Evolutionary conservation across 2,329 filamentous ascomycete genomes (phyloP), one percentile per base, ranked within the genome.

Genomic region (Sphaerostilbella broomeana): DNA sequence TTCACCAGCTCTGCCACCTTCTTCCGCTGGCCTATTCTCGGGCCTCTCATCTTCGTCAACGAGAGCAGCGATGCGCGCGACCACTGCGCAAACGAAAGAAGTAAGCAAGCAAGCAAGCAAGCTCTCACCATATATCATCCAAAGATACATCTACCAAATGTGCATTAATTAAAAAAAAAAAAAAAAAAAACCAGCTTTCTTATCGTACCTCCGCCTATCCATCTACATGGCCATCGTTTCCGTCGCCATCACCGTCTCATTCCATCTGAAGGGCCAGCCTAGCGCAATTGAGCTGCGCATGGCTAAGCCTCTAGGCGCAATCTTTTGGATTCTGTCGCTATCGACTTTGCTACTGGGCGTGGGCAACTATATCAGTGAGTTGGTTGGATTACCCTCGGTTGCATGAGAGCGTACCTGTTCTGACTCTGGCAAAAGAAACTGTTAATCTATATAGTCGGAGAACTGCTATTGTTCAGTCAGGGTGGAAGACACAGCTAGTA

Each of bases 221-320:
- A 77, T 95, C 51, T 95, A 95, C 66, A 89, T 97, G 75, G 80
- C 87, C 48, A 72, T 98, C 36, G 87, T 97, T 7, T 79, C 86
- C 19, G 77, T 94, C 21, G 90, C 92, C 35, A 95, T 98, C 50
- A 80, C 94, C 8, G 72, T 95, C 35, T 94, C 86, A 11, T 98
- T 98, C 60, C 90, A 98, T 56, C 73, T 98, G 35, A 89, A 88
- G 55, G 69, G 70, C 13, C 64, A 80, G 51, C 86, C 92, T 1
- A 76, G 79, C 0, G 56, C 67, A 1, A 60, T 86, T 11, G 92
- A 98, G 66, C 69, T 77, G 44, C 76, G 75, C 29, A 80, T 95
- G 62, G 83, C 92, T 0, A 72, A 84, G 45, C 92, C 92, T 0
- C 75, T 98, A 2, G 92, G 92, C 0, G 71, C 87, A 31, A 65